A percentile compares a stretch with the other conserved stretches of the same genome.
phyloP scores from a whole-genome alignment of 495 filamentous ascomycete genomes.

The Annulohypoxylon maeteangense region DNA sequence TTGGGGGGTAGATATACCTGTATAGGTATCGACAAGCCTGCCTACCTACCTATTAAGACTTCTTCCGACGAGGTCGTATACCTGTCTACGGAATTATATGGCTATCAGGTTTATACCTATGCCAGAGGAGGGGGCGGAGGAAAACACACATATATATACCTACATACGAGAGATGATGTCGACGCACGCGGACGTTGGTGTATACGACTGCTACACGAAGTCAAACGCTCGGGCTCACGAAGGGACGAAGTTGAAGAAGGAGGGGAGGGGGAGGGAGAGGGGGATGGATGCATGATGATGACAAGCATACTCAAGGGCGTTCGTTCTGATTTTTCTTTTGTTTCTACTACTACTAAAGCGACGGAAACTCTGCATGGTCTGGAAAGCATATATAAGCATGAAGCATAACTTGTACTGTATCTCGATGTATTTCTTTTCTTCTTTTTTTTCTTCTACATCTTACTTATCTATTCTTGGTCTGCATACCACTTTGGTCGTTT shows the following conservation, averaged over 20 bases:
- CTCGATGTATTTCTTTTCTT: conserved; percentile 3
- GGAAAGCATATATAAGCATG: background rate
- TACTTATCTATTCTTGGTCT: background rate
- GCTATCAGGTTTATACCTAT: background rate
- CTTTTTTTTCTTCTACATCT: background rate
- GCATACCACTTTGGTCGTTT: background rate
- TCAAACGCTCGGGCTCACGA: too few relatives aligned
- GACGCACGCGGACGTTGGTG: background rate
- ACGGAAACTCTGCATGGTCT: background rate
- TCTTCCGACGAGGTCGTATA: too few relatives aligned
- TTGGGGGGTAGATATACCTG: too few relatives aligned
- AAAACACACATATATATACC: background rate
- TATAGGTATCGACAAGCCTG: too few relatives aligned
- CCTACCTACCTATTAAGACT: too few relatives aligned
- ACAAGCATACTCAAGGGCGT: background rate
- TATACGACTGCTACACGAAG: background rate
- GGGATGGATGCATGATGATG: background rate
- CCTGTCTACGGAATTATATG: background rate
- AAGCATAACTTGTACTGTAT: conserved; percentile 2
- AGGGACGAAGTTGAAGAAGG: background rate
- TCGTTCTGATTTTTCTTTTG: conserved; percentile 1
- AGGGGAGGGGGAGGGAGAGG: background rate
- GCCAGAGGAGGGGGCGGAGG: background rate
- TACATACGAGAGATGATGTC: too few relatives aligned
- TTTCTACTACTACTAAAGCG: background rate